Percentiles rank a stretch among this genome's conserved stretches.
Evolutionary conservation across 2,329 filamentous ascomycete species (phyloP).

Genomic region (Epichloe glyceriae): DNA sequence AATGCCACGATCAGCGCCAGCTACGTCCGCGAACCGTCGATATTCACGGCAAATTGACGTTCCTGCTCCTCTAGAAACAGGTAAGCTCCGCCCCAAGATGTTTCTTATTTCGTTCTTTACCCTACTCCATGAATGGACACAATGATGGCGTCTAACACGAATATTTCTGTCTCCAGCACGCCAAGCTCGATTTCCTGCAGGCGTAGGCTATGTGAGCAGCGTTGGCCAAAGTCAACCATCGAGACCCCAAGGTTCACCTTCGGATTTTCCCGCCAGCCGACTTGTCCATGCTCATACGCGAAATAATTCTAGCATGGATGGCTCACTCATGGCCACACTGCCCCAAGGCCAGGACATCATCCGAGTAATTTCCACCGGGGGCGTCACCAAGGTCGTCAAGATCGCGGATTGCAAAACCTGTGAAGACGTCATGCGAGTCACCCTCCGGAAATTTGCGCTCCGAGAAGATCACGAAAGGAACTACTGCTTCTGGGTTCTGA

Average conservation of each 20-base stretch:
- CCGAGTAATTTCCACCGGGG: constrained; percentile 82
- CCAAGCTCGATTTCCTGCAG: constrained; percentile 43
- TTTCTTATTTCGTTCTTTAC: constrained; percentile 32
- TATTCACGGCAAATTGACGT: constrained; percentile 50
- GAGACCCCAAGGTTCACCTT: constrained; percentile 12
- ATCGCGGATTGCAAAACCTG: constrained; percentile 83
- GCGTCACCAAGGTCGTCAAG: constrained; percentile 85
- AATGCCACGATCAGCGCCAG: constrained; percentile 38
- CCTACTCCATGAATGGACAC: constrained; percentile 45
- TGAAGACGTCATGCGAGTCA: constrained; percentile 85
- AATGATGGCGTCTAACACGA: constrained; percentile 22
- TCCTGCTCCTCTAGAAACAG: constrained; percentile 26
- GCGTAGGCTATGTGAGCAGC: constrained; percentile 32
- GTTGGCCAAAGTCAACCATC: constrained; percentile 30
- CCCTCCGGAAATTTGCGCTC: constrained; percentile 74
- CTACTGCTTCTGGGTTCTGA: constrained; percentile 92
- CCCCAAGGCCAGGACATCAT: constrained; percentile 82
- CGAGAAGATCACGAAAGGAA: constrained; percentile 86
- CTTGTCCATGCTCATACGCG: constrained; percentile 58
- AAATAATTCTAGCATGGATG: constrained; percentile 74
- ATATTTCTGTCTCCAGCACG: constrained; percentile 31
- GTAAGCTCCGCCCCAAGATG: constrained; percentile 27
- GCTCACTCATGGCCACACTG: constrained; percentile 72
- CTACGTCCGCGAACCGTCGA: constrained; percentile 37
- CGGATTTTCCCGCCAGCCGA: constrained; percentile 50